These are phyloP conservation scores for Aspergillus melleus DNA, from an alignment of 2,329 filamentous ascomycete species.

Conservation along the genomic window DNA sequence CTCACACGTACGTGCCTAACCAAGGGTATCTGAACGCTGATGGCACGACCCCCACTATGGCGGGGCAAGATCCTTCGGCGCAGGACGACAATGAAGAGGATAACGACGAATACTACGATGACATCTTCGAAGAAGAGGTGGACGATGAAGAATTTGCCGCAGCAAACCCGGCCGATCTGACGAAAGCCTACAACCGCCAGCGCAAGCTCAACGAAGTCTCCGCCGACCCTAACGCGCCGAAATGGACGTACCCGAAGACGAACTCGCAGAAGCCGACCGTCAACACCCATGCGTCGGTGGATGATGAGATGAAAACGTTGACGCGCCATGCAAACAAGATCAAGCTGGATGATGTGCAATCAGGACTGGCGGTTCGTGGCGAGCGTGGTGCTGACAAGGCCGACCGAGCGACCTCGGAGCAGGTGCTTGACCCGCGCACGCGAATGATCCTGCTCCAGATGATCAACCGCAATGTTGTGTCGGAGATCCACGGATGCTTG, in stretches of 20 bases:
- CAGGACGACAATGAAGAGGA: slow-evolving; percentile 49
- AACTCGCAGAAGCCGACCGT: slow-evolving; percentile 77
- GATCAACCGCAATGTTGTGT: slow-evolving; percentile 87
- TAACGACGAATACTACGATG: slow-evolving; percentile 64
- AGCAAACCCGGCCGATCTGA: slow-evolving; percentile 66
- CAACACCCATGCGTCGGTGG: slow-evolving; percentile 76
- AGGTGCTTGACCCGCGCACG: slow-evolving; percentile 90
- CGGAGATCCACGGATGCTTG: slow-evolving; percentile 90
- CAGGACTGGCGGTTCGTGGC: slow-evolving; percentile 53
- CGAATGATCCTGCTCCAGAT: slow-evolving; percentile 95
- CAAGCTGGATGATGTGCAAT: slow-evolving; percentile 65
- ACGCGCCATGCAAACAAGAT: slow-evolving; percentile 85
- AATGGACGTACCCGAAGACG: slow-evolving; percentile 63
- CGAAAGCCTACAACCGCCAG: slow-evolving; percentile 87
- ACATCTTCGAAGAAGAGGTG: slow-evolving; percentile 56
- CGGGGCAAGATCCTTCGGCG: slow-evolving; percentile 33
- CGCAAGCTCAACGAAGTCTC: slow-evolving; percentile 62
- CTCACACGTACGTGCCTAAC: slow-evolving; percentile 51
- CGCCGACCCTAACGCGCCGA: slow-evolving; percentile 50
- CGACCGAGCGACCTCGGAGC: slow-evolving; percentile 89
- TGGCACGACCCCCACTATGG: slow-evolving; percentile 32
- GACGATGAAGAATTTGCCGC: slow-evolving; percentile 57
- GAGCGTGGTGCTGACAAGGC: slow-evolving; percentile 67
- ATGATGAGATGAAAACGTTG: slow-evolving; percentile 85
- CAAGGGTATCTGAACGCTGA: slow-evolving; percentile 48